Percentiles rank a stretch among this genome's conserved stretches.
Evolutionary conservation across 345 rosid species (phyloP).

Genomic region (Euphorbia pulcherrima): DNA sequence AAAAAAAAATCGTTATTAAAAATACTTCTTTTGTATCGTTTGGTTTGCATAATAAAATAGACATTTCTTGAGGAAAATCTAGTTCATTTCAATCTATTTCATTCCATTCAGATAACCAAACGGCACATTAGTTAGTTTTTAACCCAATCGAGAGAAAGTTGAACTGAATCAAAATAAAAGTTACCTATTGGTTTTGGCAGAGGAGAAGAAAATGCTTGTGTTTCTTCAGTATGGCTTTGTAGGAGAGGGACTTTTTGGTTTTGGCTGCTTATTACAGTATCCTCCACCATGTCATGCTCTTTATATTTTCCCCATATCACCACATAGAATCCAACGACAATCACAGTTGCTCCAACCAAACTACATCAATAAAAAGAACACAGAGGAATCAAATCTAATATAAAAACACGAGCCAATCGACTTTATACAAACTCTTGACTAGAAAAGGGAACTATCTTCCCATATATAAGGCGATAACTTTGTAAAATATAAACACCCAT

Average conservation of each 20-base stretch:
- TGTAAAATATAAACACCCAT: too few species aligned
- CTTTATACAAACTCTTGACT: neutral
- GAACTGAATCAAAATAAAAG: neutral
- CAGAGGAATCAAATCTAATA: neutral
- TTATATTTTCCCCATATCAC: slow-evolving; percentile 58
- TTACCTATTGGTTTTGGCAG: slow-evolving; percentile 20
- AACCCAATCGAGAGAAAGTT: too few species aligned
- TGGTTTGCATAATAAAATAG: too few species aligned
- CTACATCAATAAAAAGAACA: slow-evolving; percentile 26
- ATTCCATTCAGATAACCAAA: neutral
- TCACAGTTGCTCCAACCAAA: slow-evolving; percentile 45
- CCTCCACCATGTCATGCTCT: slow-evolving; percentile 28
- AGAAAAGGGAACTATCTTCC: slow-evolving; percentile 38
- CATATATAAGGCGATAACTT: too few species aligned
- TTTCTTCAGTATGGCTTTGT: slow-evolving; percentile 30
- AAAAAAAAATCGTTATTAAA: neutral
- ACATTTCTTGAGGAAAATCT: too few species aligned
- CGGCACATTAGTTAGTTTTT: too few species aligned
- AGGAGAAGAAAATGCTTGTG: slow-evolving; percentile 18
- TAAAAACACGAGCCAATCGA: neutral
- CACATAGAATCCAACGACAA: slow-evolving; percentile 47
- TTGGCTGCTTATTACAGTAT: slow-evolving; percentile 19
- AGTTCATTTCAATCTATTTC: neutral
- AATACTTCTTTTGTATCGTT: neutral
- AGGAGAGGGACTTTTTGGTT: slow-evolving; percentile 41